Percentiles rank a stretch among this genome's conserved stretches.
Evolutionary conservation across 2,329 filamentous ascomycete species (phyloP).

Genomic region (Celoporthe dispersa): DNA sequence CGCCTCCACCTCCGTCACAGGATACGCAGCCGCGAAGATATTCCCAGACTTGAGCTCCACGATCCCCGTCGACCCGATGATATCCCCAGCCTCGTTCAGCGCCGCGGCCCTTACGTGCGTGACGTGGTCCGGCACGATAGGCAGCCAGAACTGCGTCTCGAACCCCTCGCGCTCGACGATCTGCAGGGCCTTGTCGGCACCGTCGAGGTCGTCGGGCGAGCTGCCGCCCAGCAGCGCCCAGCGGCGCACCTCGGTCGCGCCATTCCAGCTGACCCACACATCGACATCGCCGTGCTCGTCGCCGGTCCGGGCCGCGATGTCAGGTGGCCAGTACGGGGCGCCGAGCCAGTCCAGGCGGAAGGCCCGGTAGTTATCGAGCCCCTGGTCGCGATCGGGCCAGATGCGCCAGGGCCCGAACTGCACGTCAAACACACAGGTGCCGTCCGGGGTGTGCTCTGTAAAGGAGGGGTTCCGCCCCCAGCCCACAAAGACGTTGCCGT

Average conservation of each 20-base stretch:
- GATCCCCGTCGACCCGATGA: constrained; percentile 29
- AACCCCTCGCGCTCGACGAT: background rate
- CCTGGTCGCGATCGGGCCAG: constrained; percentile 20
- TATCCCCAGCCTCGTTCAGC: constrained; percentile 22
- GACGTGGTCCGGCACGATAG: background rate
- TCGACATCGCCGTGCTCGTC: constrained; percentile 32
- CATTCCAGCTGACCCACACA: constrained; percentile 40
- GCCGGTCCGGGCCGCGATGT: constrained; percentile 29
- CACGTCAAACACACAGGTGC: constrained; percentile 45
- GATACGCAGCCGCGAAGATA: background rate
- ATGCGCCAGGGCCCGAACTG: constrained; percentile 42
- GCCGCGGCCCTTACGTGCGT: constrained; percentile 28
- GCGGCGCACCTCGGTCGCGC: constrained; percentile 37
- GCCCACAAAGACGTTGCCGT: constrained; percentile 49
- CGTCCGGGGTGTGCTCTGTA: constrained; percentile 47
- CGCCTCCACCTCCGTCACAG: constrained; percentile 6
- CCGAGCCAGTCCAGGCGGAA: constrained; percentile 37
- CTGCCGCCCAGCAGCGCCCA: constrained; percentile 21
- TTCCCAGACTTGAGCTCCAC: constrained; percentile 18
- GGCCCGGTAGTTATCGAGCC: constrained; percentile 32
- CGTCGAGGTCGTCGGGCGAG: background rate
- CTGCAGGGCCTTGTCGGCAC: background rate
- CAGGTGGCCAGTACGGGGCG: constrained; percentile 32
- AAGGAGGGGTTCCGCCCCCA: constrained; percentile 52
- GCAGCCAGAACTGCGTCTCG: constrained; percentile 14